Conservation (phyloP, 176 grass and related monocot species). For the Puya raimondii region DNA sequence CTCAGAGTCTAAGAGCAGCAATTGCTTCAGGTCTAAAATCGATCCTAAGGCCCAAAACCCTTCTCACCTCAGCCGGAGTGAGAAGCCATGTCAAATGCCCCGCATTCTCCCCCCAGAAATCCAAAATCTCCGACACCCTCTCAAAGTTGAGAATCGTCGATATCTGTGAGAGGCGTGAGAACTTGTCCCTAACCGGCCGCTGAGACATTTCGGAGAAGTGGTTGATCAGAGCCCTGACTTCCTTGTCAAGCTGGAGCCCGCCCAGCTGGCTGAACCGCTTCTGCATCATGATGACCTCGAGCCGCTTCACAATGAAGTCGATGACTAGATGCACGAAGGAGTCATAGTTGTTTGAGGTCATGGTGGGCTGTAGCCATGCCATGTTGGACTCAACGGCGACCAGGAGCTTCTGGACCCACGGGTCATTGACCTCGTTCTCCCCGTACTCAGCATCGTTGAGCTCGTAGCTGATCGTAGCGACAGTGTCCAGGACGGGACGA, state of each 20-base stretch:
- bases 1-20: conserved; percentile 75
- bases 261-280: conserved; percentile 93
- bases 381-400: conserved; percentile 64
- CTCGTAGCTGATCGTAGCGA: conserved; percentile 82
- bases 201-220: conserved; percentile 94
- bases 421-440: conserved; percentile 86
- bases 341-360: conserved; percentile 90
- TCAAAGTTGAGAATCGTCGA: conserved; percentile 92
- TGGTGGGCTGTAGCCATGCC: conserved; percentile 65
- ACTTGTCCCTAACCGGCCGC: conserved; percentile 81
- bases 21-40: conserved; percentile 92
- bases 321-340: conserved; percentile 73
- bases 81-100: conserved; percentile 91
- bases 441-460: conserved; percentile 70
- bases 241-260: conserved; percentile 84
- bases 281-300: conserved; percentile 98
- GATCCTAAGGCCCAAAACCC: conserved; percentile 70
- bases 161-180: conserved; percentile 84
- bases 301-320: conserved; percentile 87
- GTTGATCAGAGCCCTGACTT: conserved; percentile 76
- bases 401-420: conserved; percentile 90
- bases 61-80: conserved; percentile 81
- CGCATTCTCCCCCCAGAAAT: conserved; percentile 96
- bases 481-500: conserved; percentile 68
- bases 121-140: conserved; percentile 83